Percentiles rank a stretch among this genome's conserved stretches.
phyloP scores from a whole-genome alignment of 345 rosid genomes.

The Lumnitzera littorea region DNA sequence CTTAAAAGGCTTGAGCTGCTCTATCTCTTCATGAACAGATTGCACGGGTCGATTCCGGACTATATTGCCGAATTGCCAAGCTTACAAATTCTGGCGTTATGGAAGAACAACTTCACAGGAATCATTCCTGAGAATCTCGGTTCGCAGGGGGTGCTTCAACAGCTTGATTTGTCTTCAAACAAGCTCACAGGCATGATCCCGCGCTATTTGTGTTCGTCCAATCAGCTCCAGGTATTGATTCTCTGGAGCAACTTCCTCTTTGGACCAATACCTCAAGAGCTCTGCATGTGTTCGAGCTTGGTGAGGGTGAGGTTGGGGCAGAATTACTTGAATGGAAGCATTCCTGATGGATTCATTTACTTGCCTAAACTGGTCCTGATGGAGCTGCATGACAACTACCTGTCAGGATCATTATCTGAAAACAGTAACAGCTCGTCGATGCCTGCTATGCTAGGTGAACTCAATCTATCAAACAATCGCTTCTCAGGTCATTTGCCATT shows the following conservation, averaged over 20 bases:
- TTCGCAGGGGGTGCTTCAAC: constrained; percentile 35
- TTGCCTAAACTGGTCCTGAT: constrained; percentile 47
- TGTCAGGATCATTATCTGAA: constrained; percentile 38
- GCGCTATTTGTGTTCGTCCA: constrained; percentile 31
- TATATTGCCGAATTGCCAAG: constrained; percentile 41
- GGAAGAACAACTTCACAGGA: constrained; percentile 70
- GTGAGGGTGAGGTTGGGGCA: constrained; percentile 52
- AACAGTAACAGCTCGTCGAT: constrained; percentile 21
- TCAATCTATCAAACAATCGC: constrained; percentile 51
- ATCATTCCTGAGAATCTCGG: constrained; percentile 52
- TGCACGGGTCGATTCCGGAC: constrained; percentile 58
- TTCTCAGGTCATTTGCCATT: constrained; percentile 43
- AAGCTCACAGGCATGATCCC: constrained; percentile 70
- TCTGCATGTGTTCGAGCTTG: constrained; percentile 45
- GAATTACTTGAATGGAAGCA: constrained; percentile 55
- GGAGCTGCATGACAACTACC: constrained; percentile 58
- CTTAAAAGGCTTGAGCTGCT: constrained; percentile 40
- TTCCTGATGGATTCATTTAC: constrained; percentile 52
- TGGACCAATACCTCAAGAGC: constrained; percentile 51
- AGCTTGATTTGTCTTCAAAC: constrained; percentile 58
- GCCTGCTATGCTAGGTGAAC: constrained; percentile 36
- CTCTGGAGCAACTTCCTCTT: constrained; percentile 51
- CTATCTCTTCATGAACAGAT: constrained; percentile 50
- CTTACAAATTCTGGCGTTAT: constrained; percentile 39
- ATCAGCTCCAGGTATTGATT: constrained; percentile 35